Percentiles rank a stretch among this genome's conserved stretches.
These are phyloP conservation scores for Cyclotella choctawhatcheeana DNA, from an alignment of 108 stramenopile species.

Conservation along the genomic window DNA sequence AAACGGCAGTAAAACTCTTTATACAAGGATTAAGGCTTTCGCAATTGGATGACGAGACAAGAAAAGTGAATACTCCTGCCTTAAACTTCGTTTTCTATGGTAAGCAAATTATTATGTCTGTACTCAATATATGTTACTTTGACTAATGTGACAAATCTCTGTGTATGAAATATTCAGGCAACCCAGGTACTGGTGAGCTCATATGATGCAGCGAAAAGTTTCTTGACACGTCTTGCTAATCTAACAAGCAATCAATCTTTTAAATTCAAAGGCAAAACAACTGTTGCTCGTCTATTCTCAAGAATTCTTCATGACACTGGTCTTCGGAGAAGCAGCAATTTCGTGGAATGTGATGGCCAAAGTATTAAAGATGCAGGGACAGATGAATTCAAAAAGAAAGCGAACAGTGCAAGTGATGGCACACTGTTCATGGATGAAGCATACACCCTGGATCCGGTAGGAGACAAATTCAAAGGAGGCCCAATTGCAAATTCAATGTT, in stretches of 20 bases:
- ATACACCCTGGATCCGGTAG: constrained; percentile 37
- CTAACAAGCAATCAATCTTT: too few species aligned
- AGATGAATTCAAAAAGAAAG: constrained; percentile 44
- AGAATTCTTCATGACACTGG: constrained; percentile 43
- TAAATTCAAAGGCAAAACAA: too few species aligned
- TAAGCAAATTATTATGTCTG: not conserved
- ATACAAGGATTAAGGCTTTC: constrained; percentile 29
- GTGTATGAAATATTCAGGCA: not conserved
- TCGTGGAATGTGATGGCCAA: constrained; percentile 40
- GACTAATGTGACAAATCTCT: not conserved
- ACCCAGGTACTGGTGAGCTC: constrained; percentile 9
- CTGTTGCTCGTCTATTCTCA: constrained; percentile 42
- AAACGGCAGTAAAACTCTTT: constrained; percentile 32
- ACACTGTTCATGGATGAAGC: constrained; percentile 44
- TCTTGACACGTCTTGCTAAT: not conserved
- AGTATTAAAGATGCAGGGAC: constrained; percentile 33
- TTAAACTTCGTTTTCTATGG: constrained; percentile 52
- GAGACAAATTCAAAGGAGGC: constrained; percentile 46
- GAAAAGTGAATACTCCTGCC: constrained; percentile 30
- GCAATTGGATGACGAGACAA: constrained; percentile 32
- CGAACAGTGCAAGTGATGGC: constrained; percentile 26
- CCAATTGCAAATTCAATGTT: constrained; percentile 49
- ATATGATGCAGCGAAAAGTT: not conserved
- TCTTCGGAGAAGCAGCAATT: constrained; percentile 24
- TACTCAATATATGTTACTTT: not conserved